phyloP scores from a whole-genome alignment of 371 early-diverging fungal genomes.

The Mucor plumbeus region DNA sequence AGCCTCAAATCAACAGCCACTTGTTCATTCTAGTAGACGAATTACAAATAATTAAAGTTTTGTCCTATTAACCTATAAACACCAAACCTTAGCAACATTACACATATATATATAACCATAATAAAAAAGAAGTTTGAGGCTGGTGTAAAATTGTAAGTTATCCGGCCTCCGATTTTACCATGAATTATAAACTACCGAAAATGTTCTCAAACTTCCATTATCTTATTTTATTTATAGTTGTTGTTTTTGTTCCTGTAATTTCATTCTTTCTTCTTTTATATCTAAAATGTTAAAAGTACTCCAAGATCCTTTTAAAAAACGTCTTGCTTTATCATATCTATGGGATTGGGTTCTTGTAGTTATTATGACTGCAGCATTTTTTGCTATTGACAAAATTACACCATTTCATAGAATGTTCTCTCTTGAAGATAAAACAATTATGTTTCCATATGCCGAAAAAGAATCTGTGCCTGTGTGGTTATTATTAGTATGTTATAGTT shows the following conservation, averaged over 20 bases:
- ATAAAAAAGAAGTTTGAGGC: background rate
- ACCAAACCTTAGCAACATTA: background rate
- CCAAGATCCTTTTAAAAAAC: slow-evolving; percentile 32
- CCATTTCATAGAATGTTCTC: slow-evolving; percentile 79
- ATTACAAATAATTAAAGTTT: slow-evolving; percentile 22
- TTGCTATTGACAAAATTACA: slow-evolving; percentile 59
- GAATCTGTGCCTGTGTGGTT: slow-evolving; percentile 69
- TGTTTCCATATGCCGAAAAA: slow-evolving; percentile 64
- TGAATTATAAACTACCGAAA: slow-evolving; percentile 1
- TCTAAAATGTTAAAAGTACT: slow-evolving; percentile 12
- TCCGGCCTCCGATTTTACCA: background rate
- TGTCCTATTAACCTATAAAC: background rate
- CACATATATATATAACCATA: background rate
- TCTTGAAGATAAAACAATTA: slow-evolving; percentile 69
- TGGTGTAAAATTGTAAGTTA: background rate
- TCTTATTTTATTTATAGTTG: background rate
- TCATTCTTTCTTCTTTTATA: slow-evolving; percentile 4
- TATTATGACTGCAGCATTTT: slow-evolving; percentile 62
- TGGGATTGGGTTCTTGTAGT: slow-evolving; percentile 72
- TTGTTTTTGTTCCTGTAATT: slow-evolving; percentile 3
- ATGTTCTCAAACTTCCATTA: slow-evolving; percentile 8
- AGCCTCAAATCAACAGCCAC: background rate
- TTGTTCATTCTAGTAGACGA: slow-evolving; percentile 25
- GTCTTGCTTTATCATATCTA: slow-evolving; percentile 60
- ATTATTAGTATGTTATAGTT: slow-evolving; percentile 41